Conservation (phyloP, 176 grass and related monocot genomes). For the Juncus effusus region DNA sequence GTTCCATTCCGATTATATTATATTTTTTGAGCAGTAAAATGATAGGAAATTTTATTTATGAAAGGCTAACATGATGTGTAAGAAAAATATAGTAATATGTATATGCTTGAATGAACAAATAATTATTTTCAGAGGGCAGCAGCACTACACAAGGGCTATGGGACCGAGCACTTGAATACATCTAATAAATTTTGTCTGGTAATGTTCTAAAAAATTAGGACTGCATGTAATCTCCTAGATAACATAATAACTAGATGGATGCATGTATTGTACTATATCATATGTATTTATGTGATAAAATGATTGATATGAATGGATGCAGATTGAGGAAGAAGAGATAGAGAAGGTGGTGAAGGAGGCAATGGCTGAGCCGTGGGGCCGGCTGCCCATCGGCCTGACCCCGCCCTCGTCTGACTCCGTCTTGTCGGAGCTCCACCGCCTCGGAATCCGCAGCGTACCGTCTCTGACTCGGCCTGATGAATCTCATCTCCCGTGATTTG, state of each 20-base stretch:
- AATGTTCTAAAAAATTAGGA: constrained; percentile 7
- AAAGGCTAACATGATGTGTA: neutral
- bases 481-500: neutral
- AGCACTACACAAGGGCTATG: constrained; percentile 17
- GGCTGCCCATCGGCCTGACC: constrained; percentile 38
- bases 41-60: neutral
- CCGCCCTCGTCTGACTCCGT: constrained; percentile 37
- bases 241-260: too few relatives aligned
- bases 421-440: constrained; percentile 38
- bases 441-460: constrained; percentile 31
- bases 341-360: constrained; percentile 38
- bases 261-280: too few relatives aligned
- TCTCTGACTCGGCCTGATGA: neutral
- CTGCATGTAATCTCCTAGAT: too few relatives aligned
- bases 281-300: too few relatives aligned
- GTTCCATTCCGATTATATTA: neutral
- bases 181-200: constrained; percentile 27
- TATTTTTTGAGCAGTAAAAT: too few relatives aligned
- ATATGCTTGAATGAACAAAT: neutral
- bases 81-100: neutral
- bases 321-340: constrained; percentile 28
- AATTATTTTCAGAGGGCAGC: constrained; percentile 24
- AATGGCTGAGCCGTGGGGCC: constrained; percentile 42
- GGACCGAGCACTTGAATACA: neutral
- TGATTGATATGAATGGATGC: too few relatives aligned